Evolutionary conservation across 2,329 filamentous ascomycete genomes (phyloP).

Genomic region (Monosporascus ibericus): DNA sequence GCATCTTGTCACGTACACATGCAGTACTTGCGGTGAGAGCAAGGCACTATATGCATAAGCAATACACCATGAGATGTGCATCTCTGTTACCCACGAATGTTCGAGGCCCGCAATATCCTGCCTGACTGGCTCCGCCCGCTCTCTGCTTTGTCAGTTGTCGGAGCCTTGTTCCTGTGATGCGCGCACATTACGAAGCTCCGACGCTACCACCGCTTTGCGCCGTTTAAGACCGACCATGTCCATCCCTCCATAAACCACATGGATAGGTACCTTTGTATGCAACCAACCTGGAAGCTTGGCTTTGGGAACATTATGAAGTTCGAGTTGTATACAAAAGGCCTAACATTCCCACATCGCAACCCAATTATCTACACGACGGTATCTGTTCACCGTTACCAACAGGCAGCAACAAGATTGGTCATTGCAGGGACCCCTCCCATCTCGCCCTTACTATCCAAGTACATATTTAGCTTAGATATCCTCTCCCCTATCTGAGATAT

Average conservation of each 20-base stretch:
- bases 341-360: not conserved
- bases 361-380: not conserved
- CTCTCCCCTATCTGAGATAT: not conserved
- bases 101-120: conserved; percentile 1
- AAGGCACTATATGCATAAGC: not conserved
- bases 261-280: not conserved
- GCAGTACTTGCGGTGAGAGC: conserved; percentile 10
- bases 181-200: conserved; percentile 21
- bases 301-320: not conserved
- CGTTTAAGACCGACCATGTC: not conserved
- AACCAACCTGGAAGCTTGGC: not conserved
- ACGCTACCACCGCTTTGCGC: not conserved
- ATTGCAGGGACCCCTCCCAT: too few relatives aligned
- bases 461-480: not conserved
- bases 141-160: not conserved
- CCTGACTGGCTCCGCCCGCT: conserved; percentile 4
- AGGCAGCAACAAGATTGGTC: not conserved
- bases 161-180: conserved; percentile 11
- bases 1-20: not conserved
- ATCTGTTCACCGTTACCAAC: not conserved
- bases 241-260: not conserved
- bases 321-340: not conserved
- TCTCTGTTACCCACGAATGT: too few relatives aligned
- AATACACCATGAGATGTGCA: not conserved
- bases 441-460: not conserved